Percentiles rank a stretch among this genome's conserved stretches.
Evolutionary conservation across 495 filamentous ascomycete genomes (phyloP).

Genomic region (Talaromyces adpressus): DNA sequence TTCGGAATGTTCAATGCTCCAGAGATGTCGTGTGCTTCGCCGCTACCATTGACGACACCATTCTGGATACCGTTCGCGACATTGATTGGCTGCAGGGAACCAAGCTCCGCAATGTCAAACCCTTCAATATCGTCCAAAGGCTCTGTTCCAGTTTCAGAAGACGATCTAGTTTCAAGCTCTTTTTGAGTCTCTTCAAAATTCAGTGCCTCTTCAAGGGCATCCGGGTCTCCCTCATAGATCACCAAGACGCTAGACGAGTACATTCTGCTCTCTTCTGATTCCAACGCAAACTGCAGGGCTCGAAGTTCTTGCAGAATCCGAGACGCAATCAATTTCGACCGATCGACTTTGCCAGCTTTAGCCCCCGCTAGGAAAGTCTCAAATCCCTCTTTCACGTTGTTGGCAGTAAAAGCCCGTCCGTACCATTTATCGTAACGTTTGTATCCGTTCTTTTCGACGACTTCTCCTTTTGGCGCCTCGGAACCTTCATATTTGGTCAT

Average conservation of each 20-base stretch:
- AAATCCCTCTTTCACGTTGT: constrained; percentile 71
- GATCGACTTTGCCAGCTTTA: constrained; percentile 44
- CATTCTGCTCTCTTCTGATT: constrained; percentile 82
- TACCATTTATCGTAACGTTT: constrained; percentile 83
- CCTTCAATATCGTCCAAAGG: constrained; percentile 58
- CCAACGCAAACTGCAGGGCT: constrained; percentile 56
- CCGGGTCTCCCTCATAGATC: constrained; percentile 83
- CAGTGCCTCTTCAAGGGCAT: constrained; percentile 58
- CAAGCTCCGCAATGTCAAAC: constrained; percentile 21
- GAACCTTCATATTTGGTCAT: constrained; percentile 32
- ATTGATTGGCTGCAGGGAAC: constrained; percentile 27
- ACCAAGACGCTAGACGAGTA: constrained; percentile 86
- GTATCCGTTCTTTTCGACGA: constrained; percentile 49
- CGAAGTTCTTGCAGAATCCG: constrained; percentile 62
- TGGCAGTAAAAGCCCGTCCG: constrained; percentile 63
- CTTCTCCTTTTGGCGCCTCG: constrained; percentile 28
- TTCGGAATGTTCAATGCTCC: constrained; percentile 12
- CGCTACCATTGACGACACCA: neutral
- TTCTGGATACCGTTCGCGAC: constrained; percentile 18
- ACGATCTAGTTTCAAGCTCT: constrained; percentile 24
- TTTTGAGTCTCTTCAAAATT: constrained; percentile 46
- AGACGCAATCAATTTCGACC: constrained; percentile 48
- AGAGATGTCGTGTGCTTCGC: neutral
- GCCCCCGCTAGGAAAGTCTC: constrained; percentile 64
- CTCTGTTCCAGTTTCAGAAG: constrained; percentile 43